phyloP scores from a whole-genome alignment of 768 basidiomycete species.

The Lyophyllum shimeji region DNA sequence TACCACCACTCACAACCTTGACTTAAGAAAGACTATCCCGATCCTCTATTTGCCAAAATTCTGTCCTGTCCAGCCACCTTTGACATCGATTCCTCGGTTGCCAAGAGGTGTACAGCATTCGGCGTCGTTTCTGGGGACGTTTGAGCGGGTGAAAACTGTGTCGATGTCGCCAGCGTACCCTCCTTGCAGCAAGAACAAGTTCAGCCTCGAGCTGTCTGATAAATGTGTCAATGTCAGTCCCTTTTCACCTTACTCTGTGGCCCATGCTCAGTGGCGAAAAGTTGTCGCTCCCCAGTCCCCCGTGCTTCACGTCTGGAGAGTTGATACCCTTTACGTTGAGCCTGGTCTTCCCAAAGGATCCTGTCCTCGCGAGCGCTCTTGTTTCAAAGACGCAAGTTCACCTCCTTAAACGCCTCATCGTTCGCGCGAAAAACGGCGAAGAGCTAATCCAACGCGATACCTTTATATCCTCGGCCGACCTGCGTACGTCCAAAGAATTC shows the following conservation, averaged over 20 bases:
- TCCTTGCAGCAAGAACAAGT: constrained; percentile 6
- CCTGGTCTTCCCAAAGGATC: constrained; percentile 33
- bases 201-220: constrained; percentile 13
- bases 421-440: constrained; percentile 26
- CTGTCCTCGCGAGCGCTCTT: constrained; percentile 37
- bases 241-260: neutral
- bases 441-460: constrained; percentile 26
- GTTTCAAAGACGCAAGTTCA: constrained; percentile 31
- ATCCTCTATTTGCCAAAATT: constrained; percentile 46
- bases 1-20: neutral
- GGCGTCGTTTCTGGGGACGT: constrained; percentile 16
- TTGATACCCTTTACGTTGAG: constrained; percentile 36
- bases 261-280: constrained; percentile 13
- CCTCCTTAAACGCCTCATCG: constrained; percentile 33
- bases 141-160: constrained; percentile 31
- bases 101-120: constrained; percentile 18
- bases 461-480: constrained; percentile 19
- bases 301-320: constrained; percentile 38
- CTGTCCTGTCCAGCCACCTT: constrained; percentile 32
- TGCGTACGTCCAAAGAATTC: constrained; percentile 27
- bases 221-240: constrained; percentile 27
- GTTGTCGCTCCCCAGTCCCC: constrained; percentile 37
- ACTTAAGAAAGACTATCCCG: constrained; percentile 29
- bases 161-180: constrained; percentile 22
- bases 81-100: constrained; percentile 30